These are phyloP conservation scores for Sclerospora graminicola DNA, from an alignment of 352 stramenopile genomes.

Conservation along the genomic window DNA sequence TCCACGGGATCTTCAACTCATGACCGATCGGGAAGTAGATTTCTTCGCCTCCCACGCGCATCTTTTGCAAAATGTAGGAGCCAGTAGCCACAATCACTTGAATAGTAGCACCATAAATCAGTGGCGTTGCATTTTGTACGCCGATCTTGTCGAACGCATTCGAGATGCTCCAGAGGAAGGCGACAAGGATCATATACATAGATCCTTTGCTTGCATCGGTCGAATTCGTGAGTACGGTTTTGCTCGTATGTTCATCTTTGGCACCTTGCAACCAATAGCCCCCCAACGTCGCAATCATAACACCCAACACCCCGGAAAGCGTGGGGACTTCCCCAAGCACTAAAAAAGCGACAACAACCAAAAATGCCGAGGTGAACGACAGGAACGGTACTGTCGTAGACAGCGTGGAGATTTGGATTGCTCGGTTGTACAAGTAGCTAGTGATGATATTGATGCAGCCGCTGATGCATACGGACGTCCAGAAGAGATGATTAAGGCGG, in stretches of 20 bases:
- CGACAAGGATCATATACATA: slow-evolving; percentile 75
- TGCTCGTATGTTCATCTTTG: slow-evolving; percentile 30
- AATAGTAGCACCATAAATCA: slow-evolving; percentile 63
- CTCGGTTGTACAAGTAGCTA: slow-evolving; percentile 78
- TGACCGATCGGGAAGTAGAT: slow-evolving; percentile 48
- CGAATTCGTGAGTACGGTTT: slow-evolving; percentile 40
- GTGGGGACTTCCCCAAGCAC: slow-evolving; percentile 68
- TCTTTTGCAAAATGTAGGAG: slow-evolving; percentile 49
- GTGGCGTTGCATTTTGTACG: slow-evolving; percentile 63
- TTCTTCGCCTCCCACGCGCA: slow-evolving; percentile 48
- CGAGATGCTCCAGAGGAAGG: slow-evolving; percentile 76
- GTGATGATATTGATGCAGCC: slow-evolving; percentile 70
- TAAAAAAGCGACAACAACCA: slow-evolving; percentile 66
- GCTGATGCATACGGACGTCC: slow-evolving; percentile 65
- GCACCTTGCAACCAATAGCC: slow-evolving; percentile 64
- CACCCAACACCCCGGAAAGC: slow-evolving; percentile 41
- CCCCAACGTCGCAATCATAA: slow-evolving; percentile 58
- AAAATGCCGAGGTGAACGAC: slow-evolving; percentile 69
- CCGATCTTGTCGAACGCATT: slow-evolving; percentile 82
- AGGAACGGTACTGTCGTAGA: slow-evolving; percentile 70
- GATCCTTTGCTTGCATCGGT: slow-evolving; percentile 60
- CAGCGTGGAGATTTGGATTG: slow-evolving; percentile 76
- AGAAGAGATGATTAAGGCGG: slow-evolving; percentile 70
- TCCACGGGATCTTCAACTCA: slow-evolving; percentile 57
- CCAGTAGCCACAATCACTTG: slow-evolving; percentile 55